These are phyloP conservation scores for Emergomyces africanus DNA, from an alignment of 2,329 filamentous ascomycete genomes.

Conservation along the genomic window DNA sequence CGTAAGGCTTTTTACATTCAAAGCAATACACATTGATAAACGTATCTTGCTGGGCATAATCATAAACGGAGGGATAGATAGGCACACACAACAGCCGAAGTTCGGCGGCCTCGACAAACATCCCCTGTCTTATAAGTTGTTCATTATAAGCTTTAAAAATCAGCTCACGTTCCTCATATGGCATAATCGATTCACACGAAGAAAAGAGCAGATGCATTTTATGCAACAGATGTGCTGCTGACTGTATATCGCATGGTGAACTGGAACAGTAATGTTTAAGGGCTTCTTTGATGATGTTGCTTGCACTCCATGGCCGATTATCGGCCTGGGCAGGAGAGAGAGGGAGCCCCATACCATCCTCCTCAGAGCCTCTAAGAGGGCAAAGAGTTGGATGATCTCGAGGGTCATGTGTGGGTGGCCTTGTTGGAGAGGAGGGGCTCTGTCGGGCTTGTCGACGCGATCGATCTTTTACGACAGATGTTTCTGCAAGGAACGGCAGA, in stretches of 20 bases:
- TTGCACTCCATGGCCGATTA: slow-evolving; percentile 28
- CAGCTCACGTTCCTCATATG: slow-evolving; percentile 38
- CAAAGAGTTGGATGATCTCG: not conserved
- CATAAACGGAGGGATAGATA: slow-evolving; percentile 43
- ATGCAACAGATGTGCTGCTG: slow-evolving; percentile 29
- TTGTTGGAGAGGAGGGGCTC: not conserved
- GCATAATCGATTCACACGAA: slow-evolving; percentile 26
- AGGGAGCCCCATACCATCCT: slow-evolving; percentile 11
- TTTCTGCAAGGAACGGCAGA: slow-evolving; percentile 24
- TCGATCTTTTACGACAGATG: slow-evolving; percentile 5
- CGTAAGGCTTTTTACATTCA: slow-evolving; percentile 44
- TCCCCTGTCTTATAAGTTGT: slow-evolving; percentile 36
- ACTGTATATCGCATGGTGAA: slow-evolving; percentile 26
- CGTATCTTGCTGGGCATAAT: slow-evolving; percentile 43
- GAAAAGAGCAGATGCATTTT: slow-evolving; percentile 28
- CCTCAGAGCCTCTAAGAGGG: not conserved
- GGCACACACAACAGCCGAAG: slow-evolving; percentile 45
- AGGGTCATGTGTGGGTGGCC: not conserved
- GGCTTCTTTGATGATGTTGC: slow-evolving; percentile 26
- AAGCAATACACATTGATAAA: slow-evolving; percentile 43
- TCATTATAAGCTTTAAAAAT: slow-evolving; percentile 47
- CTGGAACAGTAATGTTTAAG: slow-evolving; percentile 28
- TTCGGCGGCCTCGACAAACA: slow-evolving; percentile 38
- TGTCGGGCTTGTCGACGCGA: not conserved
- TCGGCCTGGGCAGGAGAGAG: slow-evolving; percentile 19